These are phyloP conservation scores for Colletotrichum sp. DNA, from an alignment of 2,329 filamentous ascomycete species.

Conservation along the genomic window DNA sequence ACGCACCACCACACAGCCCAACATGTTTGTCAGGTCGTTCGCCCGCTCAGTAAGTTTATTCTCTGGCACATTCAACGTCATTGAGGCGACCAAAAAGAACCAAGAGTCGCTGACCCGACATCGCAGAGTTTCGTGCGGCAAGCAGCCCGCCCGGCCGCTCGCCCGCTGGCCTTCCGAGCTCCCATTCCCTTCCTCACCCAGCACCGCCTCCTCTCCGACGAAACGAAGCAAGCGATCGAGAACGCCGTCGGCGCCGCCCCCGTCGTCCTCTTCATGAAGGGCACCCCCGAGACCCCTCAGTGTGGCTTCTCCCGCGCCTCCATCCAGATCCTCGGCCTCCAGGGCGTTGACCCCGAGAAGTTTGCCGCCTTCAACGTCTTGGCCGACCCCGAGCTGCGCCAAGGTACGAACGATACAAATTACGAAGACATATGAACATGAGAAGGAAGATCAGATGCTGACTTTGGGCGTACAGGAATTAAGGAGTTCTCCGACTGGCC, in stretches of 20 bases:
- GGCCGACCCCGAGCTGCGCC: slow-evolving; percentile 85
- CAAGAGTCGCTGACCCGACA: neutral
- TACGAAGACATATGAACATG: too few species aligned
- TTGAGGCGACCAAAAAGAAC: neutral
- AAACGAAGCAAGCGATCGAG: slow-evolving; percentile 84
- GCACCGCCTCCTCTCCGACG: slow-evolving; percentile 77
- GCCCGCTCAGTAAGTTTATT: slow-evolving; percentile 1
- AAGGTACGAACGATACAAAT: slow-evolving; percentile 63
- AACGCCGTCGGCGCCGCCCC: slow-evolving; percentile 86
- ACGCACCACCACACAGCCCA: neutral
- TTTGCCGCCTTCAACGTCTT: slow-evolving; percentile 99
- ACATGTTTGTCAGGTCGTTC: slow-evolving; percentile 13
- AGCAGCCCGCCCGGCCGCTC: slow-evolving; percentile 38
- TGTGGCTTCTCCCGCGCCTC: slow-evolving; percentile 95
- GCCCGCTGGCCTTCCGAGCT: slow-evolving; percentile 24
- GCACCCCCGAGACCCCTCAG: slow-evolving; percentile 92
- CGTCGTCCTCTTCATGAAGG: slow-evolving; percentile 99
- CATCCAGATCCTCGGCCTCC: slow-evolving; percentile 92
- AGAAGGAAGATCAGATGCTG: neutral
- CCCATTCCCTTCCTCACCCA: slow-evolving; percentile 32
- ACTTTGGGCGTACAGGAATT: slow-evolving; percentile 67
- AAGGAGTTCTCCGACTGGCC: slow-evolving; percentile 99
- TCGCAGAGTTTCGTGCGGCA: slow-evolving; percentile 42
- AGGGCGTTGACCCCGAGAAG: slow-evolving; percentile 93
- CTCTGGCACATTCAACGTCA: rapidly evolving